These are phyloP conservation scores for Discostella stelligera DNA, from an alignment of 352 stramenopile genomes.

Conservation along the genomic window DNA sequence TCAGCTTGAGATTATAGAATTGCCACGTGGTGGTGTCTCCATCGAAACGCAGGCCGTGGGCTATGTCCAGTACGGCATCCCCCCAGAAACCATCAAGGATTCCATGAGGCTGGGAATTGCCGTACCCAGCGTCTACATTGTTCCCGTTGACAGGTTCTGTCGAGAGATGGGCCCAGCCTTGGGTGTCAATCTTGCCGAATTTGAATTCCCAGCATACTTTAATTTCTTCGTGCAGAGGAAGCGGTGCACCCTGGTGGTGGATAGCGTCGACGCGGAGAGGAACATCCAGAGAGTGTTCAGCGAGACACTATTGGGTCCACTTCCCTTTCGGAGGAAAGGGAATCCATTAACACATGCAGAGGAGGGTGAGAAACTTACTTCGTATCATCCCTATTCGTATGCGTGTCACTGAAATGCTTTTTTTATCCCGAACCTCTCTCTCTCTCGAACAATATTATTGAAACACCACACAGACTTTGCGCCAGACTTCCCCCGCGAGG, in stretches of 20 bases:
- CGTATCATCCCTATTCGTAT: not conserved
- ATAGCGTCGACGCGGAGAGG: conserved; percentile 73
- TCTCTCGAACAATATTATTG: too few species aligned
- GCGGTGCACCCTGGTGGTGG: conserved; percentile 77
- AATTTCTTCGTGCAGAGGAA: conserved; percentile 91
- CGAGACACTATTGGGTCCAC: conserved; percentile 77
- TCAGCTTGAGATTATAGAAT: conserved; percentile 60
- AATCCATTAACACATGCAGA: conserved; percentile 61
- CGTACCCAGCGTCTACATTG: conserved; percentile 92
- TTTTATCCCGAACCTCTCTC: too few species aligned
- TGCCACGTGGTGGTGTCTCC: conserved; percentile 73
- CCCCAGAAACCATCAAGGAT: conserved; percentile 97
- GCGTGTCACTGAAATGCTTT: not conserved
- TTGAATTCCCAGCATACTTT: conserved; percentile 96
- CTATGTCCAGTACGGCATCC: conserved; percentile 87
- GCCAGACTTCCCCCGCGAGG: conserved; percentile 62
- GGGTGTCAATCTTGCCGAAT: conserved; percentile 94
- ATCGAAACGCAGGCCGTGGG: conserved; percentile 74
- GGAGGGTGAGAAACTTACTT: conserved; percentile 30
- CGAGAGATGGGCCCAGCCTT: conserved; percentile 91
- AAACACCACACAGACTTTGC: conserved; percentile 60
- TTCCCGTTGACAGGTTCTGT: conserved; percentile 92
- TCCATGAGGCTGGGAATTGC: conserved; percentile 91
- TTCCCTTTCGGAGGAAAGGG: conserved; percentile 59
- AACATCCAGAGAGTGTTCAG: conserved; percentile 78